A percentile compares a stretch with the other conserved stretches of the same genome.
Evolutionary conservation across 2,329 filamentous ascomycete genomes (phyloP).

Genomic region (Ophiosphaerella herpotricha): DNA sequence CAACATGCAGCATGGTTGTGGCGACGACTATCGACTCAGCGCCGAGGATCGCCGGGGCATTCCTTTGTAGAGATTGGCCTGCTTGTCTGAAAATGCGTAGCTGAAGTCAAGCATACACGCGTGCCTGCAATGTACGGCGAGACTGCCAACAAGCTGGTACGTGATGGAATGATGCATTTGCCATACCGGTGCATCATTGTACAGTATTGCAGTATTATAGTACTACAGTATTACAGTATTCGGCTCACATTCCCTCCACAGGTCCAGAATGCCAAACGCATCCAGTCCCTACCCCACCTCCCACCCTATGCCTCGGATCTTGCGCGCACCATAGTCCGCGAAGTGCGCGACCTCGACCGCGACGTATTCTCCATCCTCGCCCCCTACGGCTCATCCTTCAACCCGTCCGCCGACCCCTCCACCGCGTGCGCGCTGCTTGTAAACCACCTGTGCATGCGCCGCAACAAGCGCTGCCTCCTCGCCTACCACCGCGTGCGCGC

Average conservation of each 20-base stretch:
- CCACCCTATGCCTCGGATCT: slow-evolving; percentile 92
- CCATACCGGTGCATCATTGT: too few species aligned
- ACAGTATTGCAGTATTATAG: too few species aligned
- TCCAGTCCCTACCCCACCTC: slow-evolving; percentile 80
- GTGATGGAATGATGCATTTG: slow-evolving; percentile 12
- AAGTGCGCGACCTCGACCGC: slow-evolving; percentile 91
- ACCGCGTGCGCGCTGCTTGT: slow-evolving; percentile 88
- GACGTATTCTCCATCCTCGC: slow-evolving; percentile 80
- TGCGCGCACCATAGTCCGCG: slow-evolving; percentile 82
- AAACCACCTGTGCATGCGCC: slow-evolving; percentile 90
- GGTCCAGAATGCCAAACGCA: slow-evolving; percentile 96
- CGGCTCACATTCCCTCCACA: slow-evolving; percentile 42
- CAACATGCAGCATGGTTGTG: slow-evolving; percentile 22
- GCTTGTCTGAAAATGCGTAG: too few species aligned
- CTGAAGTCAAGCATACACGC: too few species aligned
- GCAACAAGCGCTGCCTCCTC: slow-evolving; percentile 93
- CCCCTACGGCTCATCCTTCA: slow-evolving; percentile 82
- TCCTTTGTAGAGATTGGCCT: too few species aligned
- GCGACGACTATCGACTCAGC: background rate
- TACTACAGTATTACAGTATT: too few species aligned
- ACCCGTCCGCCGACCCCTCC: slow-evolving; percentile 80
- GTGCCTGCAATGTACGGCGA: slow-evolving; percentile 76
- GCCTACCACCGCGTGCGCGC: slow-evolving; percentile 91
- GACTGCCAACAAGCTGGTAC: slow-evolving; percentile 80
- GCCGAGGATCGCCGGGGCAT: too few species aligned